Base-by-base conservation (phyloP, 2,329 filamentous ascomycete genomes). In the Paramyrothecium roridum region DNA sequence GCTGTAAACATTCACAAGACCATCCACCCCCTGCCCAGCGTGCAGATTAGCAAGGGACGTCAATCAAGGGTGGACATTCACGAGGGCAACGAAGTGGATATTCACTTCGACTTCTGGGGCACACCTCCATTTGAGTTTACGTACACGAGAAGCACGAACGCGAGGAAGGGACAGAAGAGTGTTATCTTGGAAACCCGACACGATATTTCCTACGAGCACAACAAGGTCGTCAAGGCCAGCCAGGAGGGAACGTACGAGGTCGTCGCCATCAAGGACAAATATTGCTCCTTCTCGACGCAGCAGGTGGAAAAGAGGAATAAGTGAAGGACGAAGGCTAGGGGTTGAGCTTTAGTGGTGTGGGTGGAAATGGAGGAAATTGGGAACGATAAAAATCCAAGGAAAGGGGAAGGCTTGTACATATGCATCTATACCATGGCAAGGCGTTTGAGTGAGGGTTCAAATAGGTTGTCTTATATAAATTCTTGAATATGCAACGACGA, bases 221-320 rank as follows among this genome's bases (percentile, higher is more conserved):
- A 78, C 66, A 93, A 96, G 80, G 84, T 85, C 23, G 84, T 98
- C 64, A 87, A 87, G 64, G 92, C 93, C 23, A 92, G 88, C 63
- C 90, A 96, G 68, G 95, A 98, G 79, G 95, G 95, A 51, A 96
- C 92, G 62, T 99, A 99, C 69, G 95, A 99, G 76, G 93, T 99
- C 19, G 90, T 98, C 30, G 88, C 91, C 12, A 96, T 99, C 73
- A 96, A 96, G 79, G 95, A 99, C 73, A 86, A 86, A 66, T 96
- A 85, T 76, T 99, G 95, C 70, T 87, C 91, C 23, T 96, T 96
- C 72, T 90, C 90, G 48, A 93, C 87, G 57, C 82, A 87, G 67
- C 82, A 84, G 60, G 73, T 80, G 48, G 78, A 78, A 52, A 81
- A 77, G 56, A 77, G 78, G 65, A 74, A 67, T 70, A 79, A 68